phyloP scores from a whole-genome alignment of 208 protist species.

The Leishmania tarentolae region DNA sequence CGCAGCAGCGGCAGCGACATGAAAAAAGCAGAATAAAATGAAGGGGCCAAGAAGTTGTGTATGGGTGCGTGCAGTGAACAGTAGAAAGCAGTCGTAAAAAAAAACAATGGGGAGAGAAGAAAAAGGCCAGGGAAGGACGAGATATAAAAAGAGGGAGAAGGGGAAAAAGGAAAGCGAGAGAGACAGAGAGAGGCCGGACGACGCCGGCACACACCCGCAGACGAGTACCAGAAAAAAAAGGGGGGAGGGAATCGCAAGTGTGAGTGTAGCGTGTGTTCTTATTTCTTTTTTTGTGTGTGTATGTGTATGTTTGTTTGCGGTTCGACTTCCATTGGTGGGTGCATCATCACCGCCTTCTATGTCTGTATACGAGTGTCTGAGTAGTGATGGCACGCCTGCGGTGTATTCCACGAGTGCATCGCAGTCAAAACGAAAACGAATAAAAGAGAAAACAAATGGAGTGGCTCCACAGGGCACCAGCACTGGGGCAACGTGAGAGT shows the following conservation, averaged over 20 bases:
- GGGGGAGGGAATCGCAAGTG: background rate
- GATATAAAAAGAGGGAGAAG: background rate
- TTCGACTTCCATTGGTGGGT: background rate
- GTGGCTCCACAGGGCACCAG: background rate
- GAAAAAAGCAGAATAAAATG: slow-evolving; percentile 1
- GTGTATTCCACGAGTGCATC: background rate
- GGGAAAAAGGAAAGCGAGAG: background rate
- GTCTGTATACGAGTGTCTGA: background rate
- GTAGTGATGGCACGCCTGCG: background rate
- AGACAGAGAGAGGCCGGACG: background rate
- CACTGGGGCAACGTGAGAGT: background rate
- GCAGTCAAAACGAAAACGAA: background rate
- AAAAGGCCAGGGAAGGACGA: background rate
- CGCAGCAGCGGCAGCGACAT: background rate
- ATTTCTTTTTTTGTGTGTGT: background rate
- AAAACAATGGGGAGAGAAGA: background rate
- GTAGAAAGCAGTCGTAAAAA: background rate
- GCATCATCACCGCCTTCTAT: background rate
- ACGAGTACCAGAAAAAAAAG: background rate
- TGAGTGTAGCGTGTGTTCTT: background rate
- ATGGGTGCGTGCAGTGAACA: background rate
- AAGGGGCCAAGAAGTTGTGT: background rate
- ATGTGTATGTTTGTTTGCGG: background rate
- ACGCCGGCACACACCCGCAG: background rate
- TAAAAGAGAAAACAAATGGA: background rate